Evolutionary conservation across 257 asterid species (phyloP).

Genomic region (Lithospermum erythrorhizon): DNA sequence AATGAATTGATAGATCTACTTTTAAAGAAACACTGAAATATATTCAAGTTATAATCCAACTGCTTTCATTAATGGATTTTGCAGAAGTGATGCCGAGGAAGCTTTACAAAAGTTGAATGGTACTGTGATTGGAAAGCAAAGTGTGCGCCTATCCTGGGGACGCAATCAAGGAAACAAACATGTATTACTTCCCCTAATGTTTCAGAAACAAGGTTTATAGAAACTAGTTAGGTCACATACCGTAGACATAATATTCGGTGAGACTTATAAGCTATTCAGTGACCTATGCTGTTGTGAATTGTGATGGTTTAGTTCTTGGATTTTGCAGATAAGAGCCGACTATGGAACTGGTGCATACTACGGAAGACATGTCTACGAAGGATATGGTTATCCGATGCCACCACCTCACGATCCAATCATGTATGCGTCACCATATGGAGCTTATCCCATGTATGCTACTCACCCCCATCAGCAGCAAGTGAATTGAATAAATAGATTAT

Average conservation of each 20-base stretch:
- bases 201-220: neutral
- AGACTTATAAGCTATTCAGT: neutral
- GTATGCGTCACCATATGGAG: slow-evolving; percentile 72
- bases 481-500: slow-evolving; percentile 30
- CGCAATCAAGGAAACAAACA: slow-evolving; percentile 41
- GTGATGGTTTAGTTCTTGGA: neutral
- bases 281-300: neutral
- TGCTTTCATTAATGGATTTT: slow-evolving; percentile 2
- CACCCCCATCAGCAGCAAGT: slow-evolving; percentile 96
- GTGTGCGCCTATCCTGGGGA: slow-evolving; percentile 46
- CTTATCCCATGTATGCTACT: slow-evolving; percentile 67
- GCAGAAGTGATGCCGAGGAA: slow-evolving; percentile 41
- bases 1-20: neutral
- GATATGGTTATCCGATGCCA: slow-evolving; percentile 61
- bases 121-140: slow-evolving; percentile 30
- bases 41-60: neutral
- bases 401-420: slow-evolving; percentile 68
- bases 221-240: neutral
- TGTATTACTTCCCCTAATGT: slow-evolving; percentile 11
- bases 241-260: neutral
- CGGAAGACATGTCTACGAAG: slow-evolving; percentile 68
- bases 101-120: slow-evolving; percentile 40
- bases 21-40: no score
- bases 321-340: slow-evolving; percentile 52
- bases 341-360: slow-evolving; percentile 67